Percentiles rank a stretch among this genome's conserved stretches.
Evolutionary conservation across 345 rosid genomes (phyloP).

Genomic region (Angophora floribunda): DNA sequence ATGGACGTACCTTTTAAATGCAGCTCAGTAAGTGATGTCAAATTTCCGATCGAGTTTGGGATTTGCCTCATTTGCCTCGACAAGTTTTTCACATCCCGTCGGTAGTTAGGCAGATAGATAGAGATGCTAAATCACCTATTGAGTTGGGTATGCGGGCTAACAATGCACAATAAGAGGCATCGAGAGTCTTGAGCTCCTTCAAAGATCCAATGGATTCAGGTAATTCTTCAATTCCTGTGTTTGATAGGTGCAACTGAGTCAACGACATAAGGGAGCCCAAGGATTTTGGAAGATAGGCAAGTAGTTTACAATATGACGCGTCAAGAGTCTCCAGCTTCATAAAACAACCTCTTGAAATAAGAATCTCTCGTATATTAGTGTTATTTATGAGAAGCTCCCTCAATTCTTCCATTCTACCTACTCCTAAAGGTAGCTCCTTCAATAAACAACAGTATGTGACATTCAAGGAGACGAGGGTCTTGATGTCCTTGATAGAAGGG

Average conservation of each 20-base stretch:
- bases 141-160: not conserved
- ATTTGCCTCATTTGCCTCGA: too few relatives aligned
- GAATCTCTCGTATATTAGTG: accelerated
- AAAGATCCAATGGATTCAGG: accelerated
- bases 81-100: accelerated
- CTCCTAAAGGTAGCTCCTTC: accelerated
- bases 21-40: too few relatives aligned
- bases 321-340: too few relatives aligned
- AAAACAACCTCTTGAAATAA: not conserved
- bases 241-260: accelerated
- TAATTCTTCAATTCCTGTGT: accelerated
- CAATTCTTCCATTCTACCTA: not conserved
- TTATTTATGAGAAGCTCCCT: accelerated
- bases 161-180: accelerated
- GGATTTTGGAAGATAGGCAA: accelerated
- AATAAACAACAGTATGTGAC: accelerated
- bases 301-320: accelerated
- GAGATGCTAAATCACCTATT: accelerated
- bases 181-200: accelerated
- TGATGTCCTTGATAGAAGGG: accelerated
- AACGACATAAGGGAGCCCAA: not conserved
- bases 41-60: too few relatives aligned
- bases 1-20: accelerated
- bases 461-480: not conserved
- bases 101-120: too few relatives aligned